phyloP scores from a whole-genome alignment of 2,329 filamentous ascomycete genomes.

The Tolypocladium paradoxum region DNA sequence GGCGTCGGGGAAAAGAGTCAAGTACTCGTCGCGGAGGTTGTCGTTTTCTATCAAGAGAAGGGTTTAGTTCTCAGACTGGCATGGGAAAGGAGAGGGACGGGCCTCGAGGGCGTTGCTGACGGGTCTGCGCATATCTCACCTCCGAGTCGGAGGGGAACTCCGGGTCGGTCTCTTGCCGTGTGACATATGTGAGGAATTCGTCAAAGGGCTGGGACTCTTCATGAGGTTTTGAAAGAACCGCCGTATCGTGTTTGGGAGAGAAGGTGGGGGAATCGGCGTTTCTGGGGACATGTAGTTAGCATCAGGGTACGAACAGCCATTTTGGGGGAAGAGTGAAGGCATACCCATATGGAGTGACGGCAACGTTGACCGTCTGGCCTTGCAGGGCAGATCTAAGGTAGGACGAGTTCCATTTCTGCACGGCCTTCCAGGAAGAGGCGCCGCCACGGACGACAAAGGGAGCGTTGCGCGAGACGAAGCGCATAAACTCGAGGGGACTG shows the following conservation, averaged over 20 bases:
- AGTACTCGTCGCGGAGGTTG: slow-evolving; percentile 67
- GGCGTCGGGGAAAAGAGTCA: slow-evolving; percentile 49
- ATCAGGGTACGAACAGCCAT: neutral
- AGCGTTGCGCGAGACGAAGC: slow-evolving; percentile 61
- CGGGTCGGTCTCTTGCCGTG: slow-evolving; percentile 39
- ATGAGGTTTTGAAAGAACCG: slow-evolving; percentile 60
- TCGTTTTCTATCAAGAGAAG: slow-evolving; percentile 52
- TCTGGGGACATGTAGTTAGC: slow-evolving; percentile 8
- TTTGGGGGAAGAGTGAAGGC: slow-evolving; percentile 6
- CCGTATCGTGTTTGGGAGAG: slow-evolving; percentile 13
- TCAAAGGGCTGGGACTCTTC: slow-evolving; percentile 54
- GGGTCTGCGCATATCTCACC: slow-evolving; percentile 66
- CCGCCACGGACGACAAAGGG: slow-evolving; percentile 62
- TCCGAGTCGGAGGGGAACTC: slow-evolving; percentile 25
- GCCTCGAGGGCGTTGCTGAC: slow-evolving; percentile 28
- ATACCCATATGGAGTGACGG: slow-evolving; percentile 63
- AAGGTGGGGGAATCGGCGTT: slow-evolving; percentile 26
- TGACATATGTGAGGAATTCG: slow-evolving; percentile 51
- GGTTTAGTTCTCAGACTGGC: neutral
- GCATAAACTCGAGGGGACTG: slow-evolving; percentile 69
- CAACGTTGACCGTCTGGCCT: slow-evolving; percentile 56
- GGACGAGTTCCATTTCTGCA: slow-evolving; percentile 47
- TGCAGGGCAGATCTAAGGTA: slow-evolving; percentile 47
- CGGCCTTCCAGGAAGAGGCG: slow-evolving; percentile 52
- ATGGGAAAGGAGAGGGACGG: too few species aligned